Percentiles rank a stretch among this genome's conserved stretches.
These are phyloP conservation scores for Leccinum incarnatum DNA, from an alignment of 768 basidiomycete species.

Conservation along the genomic window DNA sequence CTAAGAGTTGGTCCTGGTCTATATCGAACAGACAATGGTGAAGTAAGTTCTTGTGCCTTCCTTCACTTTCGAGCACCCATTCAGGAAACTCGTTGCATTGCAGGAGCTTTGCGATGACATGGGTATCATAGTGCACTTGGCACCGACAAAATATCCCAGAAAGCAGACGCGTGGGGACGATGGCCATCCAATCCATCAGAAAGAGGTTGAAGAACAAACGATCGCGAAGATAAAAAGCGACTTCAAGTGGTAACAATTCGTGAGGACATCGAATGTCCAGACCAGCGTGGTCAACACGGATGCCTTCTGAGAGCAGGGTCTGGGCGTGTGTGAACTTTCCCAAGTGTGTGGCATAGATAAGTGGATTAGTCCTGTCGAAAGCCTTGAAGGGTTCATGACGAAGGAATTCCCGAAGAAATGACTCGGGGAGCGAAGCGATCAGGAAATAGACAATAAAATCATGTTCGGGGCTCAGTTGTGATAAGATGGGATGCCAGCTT, in stretches of 20 bases:
- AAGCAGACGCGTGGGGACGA: background rate
- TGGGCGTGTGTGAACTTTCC: background rate
- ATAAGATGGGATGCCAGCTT: background rate
- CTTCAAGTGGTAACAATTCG: background rate
- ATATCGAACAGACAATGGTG: background rate
- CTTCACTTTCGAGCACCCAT: background rate
- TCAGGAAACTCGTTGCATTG: background rate
- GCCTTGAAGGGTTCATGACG: background rate
- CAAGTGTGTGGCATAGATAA: background rate
- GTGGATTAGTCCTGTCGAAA: background rate
- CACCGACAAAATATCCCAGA: background rate
- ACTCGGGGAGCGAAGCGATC: background rate
- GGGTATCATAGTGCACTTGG: background rate
- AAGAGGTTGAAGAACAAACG: background rate
- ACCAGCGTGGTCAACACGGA: background rate
- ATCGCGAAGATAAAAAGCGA: background rate
- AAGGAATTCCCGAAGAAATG: slow-evolving; percentile 1
- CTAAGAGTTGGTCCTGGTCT: background rate
- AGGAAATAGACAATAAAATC: background rate
- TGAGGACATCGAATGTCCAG: background rate
- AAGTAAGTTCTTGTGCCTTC: background rate
- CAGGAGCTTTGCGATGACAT: background rate
- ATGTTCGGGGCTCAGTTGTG: background rate
- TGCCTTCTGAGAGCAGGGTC: background rate
- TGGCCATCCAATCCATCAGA: background rate